Evolutionary conservation across 768 basidiomycete genomes (phyloP).

Genomic region (Naganishia friedmannii): DNA sequence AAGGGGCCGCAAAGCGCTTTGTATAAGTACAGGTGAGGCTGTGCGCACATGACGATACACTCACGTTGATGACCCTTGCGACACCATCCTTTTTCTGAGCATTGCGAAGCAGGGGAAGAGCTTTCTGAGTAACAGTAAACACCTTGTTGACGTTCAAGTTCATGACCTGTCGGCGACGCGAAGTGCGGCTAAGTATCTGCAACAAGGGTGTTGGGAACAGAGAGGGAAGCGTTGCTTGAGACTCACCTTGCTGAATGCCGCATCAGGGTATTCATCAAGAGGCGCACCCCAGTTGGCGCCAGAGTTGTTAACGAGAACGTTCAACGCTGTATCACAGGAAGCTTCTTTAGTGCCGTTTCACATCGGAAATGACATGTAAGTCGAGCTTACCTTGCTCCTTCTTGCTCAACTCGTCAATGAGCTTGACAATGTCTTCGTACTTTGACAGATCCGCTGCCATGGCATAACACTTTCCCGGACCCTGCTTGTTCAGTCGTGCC

Average conservation of each 20-base stretch:
- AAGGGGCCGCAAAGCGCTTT: background rate
- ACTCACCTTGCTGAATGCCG: conserved; percentile 58
- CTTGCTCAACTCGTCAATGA: conserved; percentile 58
- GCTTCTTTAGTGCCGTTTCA: background rate
- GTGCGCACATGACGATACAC: conserved; percentile 31
- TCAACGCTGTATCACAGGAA: conserved; percentile 49
- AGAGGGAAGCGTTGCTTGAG: background rate
- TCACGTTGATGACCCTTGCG: conserved; percentile 60
- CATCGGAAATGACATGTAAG: background rate
- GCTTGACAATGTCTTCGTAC: conserved; percentile 58
- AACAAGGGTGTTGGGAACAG: too few relatives aligned
- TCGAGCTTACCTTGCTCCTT: conserved; percentile 56
- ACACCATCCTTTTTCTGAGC: conserved; percentile 53
- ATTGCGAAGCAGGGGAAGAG: conserved; percentile 60
- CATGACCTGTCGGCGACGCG: conserved; percentile 52
- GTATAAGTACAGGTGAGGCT: background rate
- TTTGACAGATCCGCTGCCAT: conserved; percentile 61
- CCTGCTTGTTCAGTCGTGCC: conserved; percentile 58
- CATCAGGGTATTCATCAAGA: conserved; percentile 55
- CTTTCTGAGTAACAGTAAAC: conserved; percentile 64
- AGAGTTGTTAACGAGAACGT: conserved; percentile 62
- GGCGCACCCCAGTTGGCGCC: conserved; percentile 53
- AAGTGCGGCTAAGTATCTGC: background rate
- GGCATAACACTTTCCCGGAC: conserved; percentile 60
- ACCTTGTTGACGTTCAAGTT: conserved; percentile 65